Base-by-base conservation (phyloP, 495 filamentous ascomycete species). In the Penicillium pulvis region DNA sequence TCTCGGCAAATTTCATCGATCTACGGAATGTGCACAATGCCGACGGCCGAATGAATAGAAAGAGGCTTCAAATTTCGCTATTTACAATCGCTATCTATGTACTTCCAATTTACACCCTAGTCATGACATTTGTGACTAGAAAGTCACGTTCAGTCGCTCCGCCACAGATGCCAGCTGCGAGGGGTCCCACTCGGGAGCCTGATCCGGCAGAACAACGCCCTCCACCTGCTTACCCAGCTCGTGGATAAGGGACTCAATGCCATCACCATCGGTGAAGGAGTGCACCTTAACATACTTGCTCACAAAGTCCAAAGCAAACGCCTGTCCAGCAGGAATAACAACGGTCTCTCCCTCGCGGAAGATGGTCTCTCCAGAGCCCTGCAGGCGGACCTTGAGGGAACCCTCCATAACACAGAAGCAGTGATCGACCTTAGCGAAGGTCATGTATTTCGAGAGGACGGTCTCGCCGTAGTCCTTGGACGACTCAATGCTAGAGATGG, bases 401-500 rank as follows among this genome's bases (percentile, higher is more conserved):
- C 76, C 75, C 62, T 77, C 75, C 58, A 70, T 62, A 5, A 73
- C 63, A 46, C 66, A 72, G 23, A 78, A 55, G 39, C 73, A 77
- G 57, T 79, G 76, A 53, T 78, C 75, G 33, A 75, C 74, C 5
- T 54, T 51, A n/a, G 55, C 39, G 55, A 79, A 79, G 31, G 69
- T 72, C 62, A 77, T 65, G 19, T 62, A 64, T 42, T 68, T 63
- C 0, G 75, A 70, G 30, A 73, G 57, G 6, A 72, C 53, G 11
- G 67, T 69, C 19, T 66, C 60, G 4, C 65, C 58, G 53, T 75
- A 77, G 1, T 61, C 57, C 23, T 65, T 70, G 6, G 67, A 75
- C 0, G 68, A 74, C 55, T 82, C 78, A 44, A 82, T 74, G 47
- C 74, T 75, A 41, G 73, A 78, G 47, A 82, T 79, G 4, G 73